Evolutionary conservation across 129 eudicot species (phyloP).

Genomic region (Escallonia rubra): DNA sequence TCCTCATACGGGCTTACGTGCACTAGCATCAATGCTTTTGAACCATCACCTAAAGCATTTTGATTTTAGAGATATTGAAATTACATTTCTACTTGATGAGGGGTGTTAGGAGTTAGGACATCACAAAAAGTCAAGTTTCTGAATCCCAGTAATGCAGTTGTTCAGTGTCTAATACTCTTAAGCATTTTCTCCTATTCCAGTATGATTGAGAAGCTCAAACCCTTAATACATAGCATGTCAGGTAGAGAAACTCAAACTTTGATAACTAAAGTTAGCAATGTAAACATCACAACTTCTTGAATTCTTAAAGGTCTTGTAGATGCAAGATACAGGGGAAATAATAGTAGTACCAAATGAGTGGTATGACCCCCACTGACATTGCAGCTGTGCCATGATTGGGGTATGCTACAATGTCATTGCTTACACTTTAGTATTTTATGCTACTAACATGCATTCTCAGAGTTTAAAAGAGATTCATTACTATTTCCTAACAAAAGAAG

Average conservation of each 20-base stretch:
- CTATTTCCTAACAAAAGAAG: background rate
- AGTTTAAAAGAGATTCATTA: too few relatives aligned
- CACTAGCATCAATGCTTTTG: slow-evolving; percentile 66
- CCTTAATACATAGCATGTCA: too few relatives aligned
- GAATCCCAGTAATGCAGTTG: background rate
- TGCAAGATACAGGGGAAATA: background rate
- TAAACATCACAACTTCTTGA: background rate
- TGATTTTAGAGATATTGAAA: slow-evolving; percentile 1
- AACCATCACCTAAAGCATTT: slow-evolving; percentile 53
- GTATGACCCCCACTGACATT: too few relatives aligned
- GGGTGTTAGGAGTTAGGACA: background rate
- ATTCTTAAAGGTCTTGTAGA: background rate
- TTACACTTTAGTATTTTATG: too few relatives aligned
- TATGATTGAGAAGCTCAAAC: too few relatives aligned
- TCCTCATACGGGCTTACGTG: slow-evolving; percentile 73
- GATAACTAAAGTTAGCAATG: background rate
- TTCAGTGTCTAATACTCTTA: background rate
- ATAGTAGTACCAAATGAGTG: too few relatives aligned
- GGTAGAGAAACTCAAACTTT: background rate
- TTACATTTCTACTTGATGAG: background rate
- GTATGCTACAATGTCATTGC: too few relatives aligned
- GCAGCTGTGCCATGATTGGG: too few relatives aligned
- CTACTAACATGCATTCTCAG: too few relatives aligned
- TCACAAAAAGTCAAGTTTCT: background rate
- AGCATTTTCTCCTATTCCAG: too few relatives aligned